Conservation (phyloP, 176 grass and related monocot species). For the maize (Zea mays) region Zm-B73-REFERENCE-NAM-5.0 NC_050097.1:5974501-5975000, state of each 20-base stretch:
- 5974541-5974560: neutral
- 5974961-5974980: neutral
- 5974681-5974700: neutral
- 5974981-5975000: neutral
- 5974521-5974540: neutral
- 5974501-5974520: neutral
- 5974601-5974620: slow-evolving; percentile 88
- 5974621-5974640: slow-evolving; percentile 77
- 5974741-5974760: neutral
- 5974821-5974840: slow-evolving; percentile 55
- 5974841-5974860: slow-evolving; percentile 74
- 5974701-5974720: slow-evolving; percentile 27
- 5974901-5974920: slow-evolving; percentile 1
- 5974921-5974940: neutral
- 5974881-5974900: slow-evolving; percentile 52
- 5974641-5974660: slow-evolving; percentile 92
- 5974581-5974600: slow-evolving; percentile 88
- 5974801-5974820: slow-evolving; percentile 68
- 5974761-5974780: slow-evolving; percentile 78
- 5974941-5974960: neutral
- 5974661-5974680: slow-evolving; percentile 71
- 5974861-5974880: slow-evolving; percentile 89
- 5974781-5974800: slow-evolving; percentile 75
- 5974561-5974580: slow-evolving; percentile 63
- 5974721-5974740: slow-evolving; percentile 10